Evolutionary conservation across 2,329 filamentous ascomycete genomes (phyloP), one percentile per base, ranked within the genome.

Genomic region (Alternaria triticina): DNA sequence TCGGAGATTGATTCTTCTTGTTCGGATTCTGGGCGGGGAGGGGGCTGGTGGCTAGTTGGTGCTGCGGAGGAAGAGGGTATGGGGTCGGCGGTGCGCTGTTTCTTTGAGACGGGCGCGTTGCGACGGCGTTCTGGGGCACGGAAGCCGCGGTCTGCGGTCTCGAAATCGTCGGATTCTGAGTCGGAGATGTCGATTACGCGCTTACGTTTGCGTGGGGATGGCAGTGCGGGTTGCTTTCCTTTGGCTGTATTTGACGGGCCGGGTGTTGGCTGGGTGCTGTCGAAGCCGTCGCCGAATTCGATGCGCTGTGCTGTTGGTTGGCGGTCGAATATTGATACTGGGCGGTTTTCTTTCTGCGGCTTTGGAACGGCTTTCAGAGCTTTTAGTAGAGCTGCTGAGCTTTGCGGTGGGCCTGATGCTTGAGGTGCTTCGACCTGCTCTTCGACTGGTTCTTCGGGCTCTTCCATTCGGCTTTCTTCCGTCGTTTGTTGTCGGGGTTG

Each of bases 151-250:
- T 70, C 71, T 54, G 81, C 77, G 3, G 73, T 73, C 43, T 84
- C 80, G 61, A 86, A 86, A 2, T 78, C 83, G 47, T 82, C 81
- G 9, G 84, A 82, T 4, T 79, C 79, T 3, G 65, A 68, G 8
- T 72, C 65, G 3, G 62, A 59, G 36, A 40, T 40, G 5, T 78
- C 75, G 74, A 73, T n/a, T 59, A 63, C 45, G 64, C 74, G 59
- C 61, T 55, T 54, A 52, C 73, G 64, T 62, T 75, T 74, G 65
- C 70, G 65, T 57, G 78, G 59, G n/a, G 64, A 68, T 15, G 68
- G 61, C 7, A 68, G 67, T 22, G 70, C 61, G 57, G 74, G 70
- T 69, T 79, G 67, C 58, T 75, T 79, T 46, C 66, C 66, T 59
- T 70, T 77, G 56, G 54, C 46, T 60, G 56, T 69, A n/a, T 59